These are phyloP conservation scores for Nyssa sinensis DNA, from an alignment of 148 eudicot genomes.

Conservation along the genomic window DNA sequence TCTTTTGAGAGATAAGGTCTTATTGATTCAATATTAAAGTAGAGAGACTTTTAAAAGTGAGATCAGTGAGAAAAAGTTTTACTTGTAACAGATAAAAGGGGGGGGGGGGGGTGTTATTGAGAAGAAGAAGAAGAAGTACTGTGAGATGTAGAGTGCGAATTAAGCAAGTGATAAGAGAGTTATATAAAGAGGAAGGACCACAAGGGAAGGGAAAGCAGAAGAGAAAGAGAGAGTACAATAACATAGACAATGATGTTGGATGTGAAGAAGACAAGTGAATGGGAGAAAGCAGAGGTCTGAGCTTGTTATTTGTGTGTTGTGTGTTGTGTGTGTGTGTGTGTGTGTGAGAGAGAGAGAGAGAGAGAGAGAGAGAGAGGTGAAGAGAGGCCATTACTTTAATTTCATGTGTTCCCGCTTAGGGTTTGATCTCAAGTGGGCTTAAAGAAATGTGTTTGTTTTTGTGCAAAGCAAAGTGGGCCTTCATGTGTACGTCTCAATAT, in stretches of 20 bases:
- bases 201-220: constrained; percentile 9
- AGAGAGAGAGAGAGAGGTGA: too few relatives aligned
- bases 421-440: constrained; percentile 46
- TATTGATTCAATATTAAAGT: neutral
- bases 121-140: too few relatives aligned
- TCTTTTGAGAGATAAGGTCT: neutral
- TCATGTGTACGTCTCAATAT: constrained; percentile 38
- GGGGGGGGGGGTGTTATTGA: too few relatives aligned
- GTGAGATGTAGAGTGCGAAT: too few relatives aligned
- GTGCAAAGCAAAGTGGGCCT: constrained; percentile 55
- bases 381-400: constrained; percentile 8
- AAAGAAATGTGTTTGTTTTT: constrained; percentile 36
- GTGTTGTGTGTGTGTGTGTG: too few relatives aligned
- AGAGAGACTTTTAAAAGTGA: too few relatives aligned
- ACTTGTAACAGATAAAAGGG: too few relatives aligned
- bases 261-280: constrained; percentile 49
- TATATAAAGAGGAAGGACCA: constrained; percentile 13
- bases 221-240: constrained; percentile 29
- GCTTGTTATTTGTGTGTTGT: constrained; percentile 11
- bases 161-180: constrained; percentile 4
- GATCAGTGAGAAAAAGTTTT: too few relatives aligned
- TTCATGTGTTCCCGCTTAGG: constrained; percentile 38
- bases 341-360: too few relatives aligned
- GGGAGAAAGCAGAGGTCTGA: constrained; percentile 28
- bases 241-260: constrained; percentile 47